Evolutionary conservation across 1,284 basidiomycete genomes (phyloP).

Genomic region (Rhodofomes roseus): DNA sequence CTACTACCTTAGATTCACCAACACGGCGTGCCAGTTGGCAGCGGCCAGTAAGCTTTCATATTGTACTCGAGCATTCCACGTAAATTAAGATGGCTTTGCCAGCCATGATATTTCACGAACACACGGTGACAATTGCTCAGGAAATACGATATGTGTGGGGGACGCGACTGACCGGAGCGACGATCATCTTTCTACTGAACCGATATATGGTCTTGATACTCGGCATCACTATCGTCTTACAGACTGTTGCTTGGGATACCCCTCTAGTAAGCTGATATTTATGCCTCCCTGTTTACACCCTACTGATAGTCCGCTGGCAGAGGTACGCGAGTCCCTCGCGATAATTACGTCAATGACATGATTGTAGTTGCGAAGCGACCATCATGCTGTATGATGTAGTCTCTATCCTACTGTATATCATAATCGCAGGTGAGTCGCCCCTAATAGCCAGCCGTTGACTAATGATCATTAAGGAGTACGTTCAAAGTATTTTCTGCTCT

Average conservation of each 20-base stretch:
- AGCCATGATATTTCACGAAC: slow-evolving; percentile 16
- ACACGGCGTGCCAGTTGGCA: slow-evolving; percentile 7
- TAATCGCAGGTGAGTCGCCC: slow-evolving; percentile 8
- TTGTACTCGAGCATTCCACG: no score
- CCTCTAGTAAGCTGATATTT: background rate
- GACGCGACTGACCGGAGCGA: slow-evolving; percentile 8
- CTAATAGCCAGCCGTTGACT: background rate
- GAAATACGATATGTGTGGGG: slow-evolving; percentile 13
- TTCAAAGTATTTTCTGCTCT: slow-evolving; percentile 13
- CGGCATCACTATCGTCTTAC: slow-evolving; percentile 5
- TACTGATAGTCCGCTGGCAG: background rate
- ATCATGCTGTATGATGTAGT: slow-evolving; percentile 7
- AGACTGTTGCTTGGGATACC: slow-evolving; percentile 5
- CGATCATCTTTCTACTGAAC: slow-evolving; percentile 14
- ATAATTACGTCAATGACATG: background rate
- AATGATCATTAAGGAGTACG: background rate
- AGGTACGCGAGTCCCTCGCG: background rate
- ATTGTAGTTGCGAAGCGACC: slow-evolving; percentile 5
- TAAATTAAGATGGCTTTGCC: background rate
- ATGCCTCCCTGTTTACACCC: background rate
- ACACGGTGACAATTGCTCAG: slow-evolving; percentile 10
- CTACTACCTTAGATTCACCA: background rate
- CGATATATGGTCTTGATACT: slow-evolving; percentile 11
- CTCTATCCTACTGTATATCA: slow-evolving; percentile 6
- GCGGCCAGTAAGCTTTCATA: slow-evolving; percentile 1